These are phyloP conservation scores for Spinacia oleracea DNA, from an alignment of 179 eudicot species.

Conservation along the genomic window DNA sequence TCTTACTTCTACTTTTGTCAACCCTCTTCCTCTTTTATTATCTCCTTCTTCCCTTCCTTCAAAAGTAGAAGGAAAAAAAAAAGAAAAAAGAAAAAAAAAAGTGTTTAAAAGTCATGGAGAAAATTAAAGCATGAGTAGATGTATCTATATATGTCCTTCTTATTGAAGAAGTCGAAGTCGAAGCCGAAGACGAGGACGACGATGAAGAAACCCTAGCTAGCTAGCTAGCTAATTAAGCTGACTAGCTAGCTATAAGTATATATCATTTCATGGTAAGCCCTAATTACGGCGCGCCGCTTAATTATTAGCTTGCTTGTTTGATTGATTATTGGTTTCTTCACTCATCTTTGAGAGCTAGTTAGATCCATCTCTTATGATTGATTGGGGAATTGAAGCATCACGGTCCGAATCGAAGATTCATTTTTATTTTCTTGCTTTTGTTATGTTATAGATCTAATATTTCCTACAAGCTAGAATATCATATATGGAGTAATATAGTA, in stretches of 20 bases:
- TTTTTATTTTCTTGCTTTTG: background rate
- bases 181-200: constrained; percentile 13
- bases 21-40: constrained; percentile 24
- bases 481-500: background rate
- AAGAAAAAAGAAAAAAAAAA: background rate
- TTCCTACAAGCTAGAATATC: too few relatives aligned
- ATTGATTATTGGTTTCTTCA: constrained; percentile 13
- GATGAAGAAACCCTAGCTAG: constrained; percentile 49
- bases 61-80: constrained; percentile 28
- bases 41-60: constrained; percentile 10
- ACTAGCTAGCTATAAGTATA: constrained; percentile 17
- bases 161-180: constrained; percentile 21
- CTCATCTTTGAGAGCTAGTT: constrained; percentile 26
- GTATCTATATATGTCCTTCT: background rate
- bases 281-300: background rate
- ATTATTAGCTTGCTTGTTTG: background rate
- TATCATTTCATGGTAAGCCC: constrained; percentile 15
- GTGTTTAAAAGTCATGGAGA: background rate
- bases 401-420: constrained; percentile 47
- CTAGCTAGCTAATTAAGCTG: constrained; percentile 24
- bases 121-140: background rate
- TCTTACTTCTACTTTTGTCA: constrained; percentile 17
- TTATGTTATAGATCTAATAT: constrained; percentile 3
- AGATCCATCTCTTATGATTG: constrained; percentile 20
- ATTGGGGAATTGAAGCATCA: constrained; percentile 55